Percentiles rank a stretch among this genome's conserved stretches.
These are phyloP conservation scores for Posidonia oceanica DNA, from an alignment of 116 monocot genomes.

Conservation along the genomic window DNA sequence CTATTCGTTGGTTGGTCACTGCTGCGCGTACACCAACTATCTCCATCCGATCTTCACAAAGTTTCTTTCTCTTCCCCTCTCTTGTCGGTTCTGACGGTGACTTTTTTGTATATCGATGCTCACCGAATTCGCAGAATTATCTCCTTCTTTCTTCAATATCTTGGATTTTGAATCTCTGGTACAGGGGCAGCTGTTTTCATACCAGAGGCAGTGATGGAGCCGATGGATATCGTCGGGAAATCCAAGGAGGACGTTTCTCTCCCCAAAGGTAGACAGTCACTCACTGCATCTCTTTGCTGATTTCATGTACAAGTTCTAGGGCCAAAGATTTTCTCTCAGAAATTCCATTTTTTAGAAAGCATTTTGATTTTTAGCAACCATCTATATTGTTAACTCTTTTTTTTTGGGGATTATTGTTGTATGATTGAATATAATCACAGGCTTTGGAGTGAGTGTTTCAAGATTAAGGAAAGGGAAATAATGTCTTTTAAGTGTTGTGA, in stretches of 20 bases:
- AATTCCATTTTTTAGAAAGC: too few species aligned
- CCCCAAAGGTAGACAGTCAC: slow-evolving; percentile 41
- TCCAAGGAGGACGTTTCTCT: slow-evolving; percentile 73
- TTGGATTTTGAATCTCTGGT: too few species aligned
- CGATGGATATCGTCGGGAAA: slow-evolving; percentile 81
- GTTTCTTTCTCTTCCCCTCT: background rate
- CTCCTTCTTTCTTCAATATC: background rate
- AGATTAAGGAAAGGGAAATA: too few species aligned
- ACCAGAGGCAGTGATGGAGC: slow-evolving; percentile 29
- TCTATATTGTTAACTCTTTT: too few species aligned
- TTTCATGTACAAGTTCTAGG: too few species aligned
- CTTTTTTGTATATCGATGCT: background rate
- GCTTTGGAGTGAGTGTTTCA: too few species aligned
- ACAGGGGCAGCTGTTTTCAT: too few species aligned
- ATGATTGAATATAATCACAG: background rate
- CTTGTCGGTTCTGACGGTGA: background rate
- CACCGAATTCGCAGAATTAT: background rate
- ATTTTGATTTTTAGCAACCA: too few species aligned
- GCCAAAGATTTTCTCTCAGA: background rate
- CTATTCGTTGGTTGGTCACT: too few species aligned
- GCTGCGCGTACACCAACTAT: background rate
- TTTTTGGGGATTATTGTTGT: background rate
- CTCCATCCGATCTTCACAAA: background rate
- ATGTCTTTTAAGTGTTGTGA: too few species aligned
- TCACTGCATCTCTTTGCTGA: too few species aligned